These are phyloP conservation scores for Aspergillus costaricaensis DNA, from an alignment of 2,329 filamentous ascomycete species.

Conservation along the genomic window DNA sequence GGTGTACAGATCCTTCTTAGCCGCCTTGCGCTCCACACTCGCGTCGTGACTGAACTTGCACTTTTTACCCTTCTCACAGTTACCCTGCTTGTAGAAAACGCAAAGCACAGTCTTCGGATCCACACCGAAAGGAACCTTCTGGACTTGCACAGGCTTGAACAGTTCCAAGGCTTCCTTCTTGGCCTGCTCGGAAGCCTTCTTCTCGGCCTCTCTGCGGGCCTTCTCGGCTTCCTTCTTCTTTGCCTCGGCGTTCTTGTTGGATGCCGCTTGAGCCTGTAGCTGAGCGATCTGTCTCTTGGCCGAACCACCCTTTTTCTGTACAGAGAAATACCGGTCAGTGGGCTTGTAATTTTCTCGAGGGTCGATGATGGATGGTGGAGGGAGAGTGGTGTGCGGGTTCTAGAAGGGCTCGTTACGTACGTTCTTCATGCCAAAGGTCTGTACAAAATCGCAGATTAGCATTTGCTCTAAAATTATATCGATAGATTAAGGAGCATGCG, in stretches of 20 bases:
- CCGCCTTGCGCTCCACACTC: conserved; percentile 83
- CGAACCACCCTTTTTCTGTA: conserved; percentile 81
- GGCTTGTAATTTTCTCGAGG: not conserved
- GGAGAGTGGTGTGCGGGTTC: not conserved
- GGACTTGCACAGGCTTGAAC: conserved; percentile 90
- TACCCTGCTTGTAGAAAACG: conserved; percentile 95
- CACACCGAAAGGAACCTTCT: conserved; percentile 96
- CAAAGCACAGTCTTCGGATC: conserved; percentile 97
- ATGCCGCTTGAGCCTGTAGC: conserved; percentile 71
- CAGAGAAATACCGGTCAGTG: conserved; percentile 21
- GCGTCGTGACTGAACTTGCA: conserved; percentile 98
- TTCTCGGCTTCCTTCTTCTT: conserved; percentile 74
- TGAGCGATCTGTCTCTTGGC: conserved; percentile 90
- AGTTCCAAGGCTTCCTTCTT: conserved; percentile 77
- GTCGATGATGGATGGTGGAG: not conserved
- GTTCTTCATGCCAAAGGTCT: conserved; percentile 99
- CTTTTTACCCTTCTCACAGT: conserved; percentile 95
- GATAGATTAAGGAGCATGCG: conserved; percentile 19
- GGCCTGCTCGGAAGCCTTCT: conserved; percentile 84
- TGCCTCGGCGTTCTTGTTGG: conserved; percentile 78
- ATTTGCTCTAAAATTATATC: conserved; percentile 10
- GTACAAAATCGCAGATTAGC: conserved; percentile 17
- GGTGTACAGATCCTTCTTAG: conserved; percentile 89
- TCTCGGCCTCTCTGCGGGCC: conserved; percentile 74
- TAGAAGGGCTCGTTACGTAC: conserved; percentile 39